These are phyloP conservation scores for Salvia rosmarinus DNA, from an alignment of 257 asterid genomes.

Conservation along the genomic window DNA sequence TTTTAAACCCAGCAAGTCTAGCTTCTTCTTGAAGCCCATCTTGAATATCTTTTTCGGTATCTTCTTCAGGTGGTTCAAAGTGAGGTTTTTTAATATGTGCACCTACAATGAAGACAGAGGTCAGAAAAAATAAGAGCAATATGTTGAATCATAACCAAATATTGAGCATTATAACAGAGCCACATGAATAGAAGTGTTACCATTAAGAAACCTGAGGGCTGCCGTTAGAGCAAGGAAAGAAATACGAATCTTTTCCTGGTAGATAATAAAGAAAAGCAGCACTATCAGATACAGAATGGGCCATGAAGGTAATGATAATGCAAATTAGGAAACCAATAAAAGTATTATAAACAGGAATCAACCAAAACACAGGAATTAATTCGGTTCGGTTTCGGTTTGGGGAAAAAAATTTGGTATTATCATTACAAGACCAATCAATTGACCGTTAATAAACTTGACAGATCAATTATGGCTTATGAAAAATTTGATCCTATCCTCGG, in stretches of 20 bases:
- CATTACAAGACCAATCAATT: constrained; percentile 2
- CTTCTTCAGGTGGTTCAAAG: constrained; percentile 39
- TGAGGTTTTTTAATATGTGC: constrained; percentile 39
- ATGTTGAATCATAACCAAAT: constrained; percentile 2
- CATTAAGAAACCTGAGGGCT: constrained; percentile 84
- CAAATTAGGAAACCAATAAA: neutral
- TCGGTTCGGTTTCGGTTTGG: too few relatives aligned
- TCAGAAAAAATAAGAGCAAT: constrained; percentile 17
- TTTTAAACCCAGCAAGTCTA: constrained; percentile 60
- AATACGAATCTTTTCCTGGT: constrained; percentile 79
- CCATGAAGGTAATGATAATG: neutral
- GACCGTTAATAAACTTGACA: neutral
- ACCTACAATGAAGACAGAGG: constrained; percentile 42
- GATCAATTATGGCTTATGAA: neutral
- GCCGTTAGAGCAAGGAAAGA: constrained; percentile 73
- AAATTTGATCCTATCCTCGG: too few relatives aligned
- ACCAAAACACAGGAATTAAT: too few relatives aligned
- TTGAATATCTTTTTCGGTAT: constrained; percentile 47
- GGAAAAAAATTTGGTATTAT: too few relatives aligned
- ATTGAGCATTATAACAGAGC: constrained; percentile 12
- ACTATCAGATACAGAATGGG: constrained; percentile 26
- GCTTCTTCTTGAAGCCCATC: constrained; percentile 80
- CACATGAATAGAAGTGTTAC: constrained; percentile 46
- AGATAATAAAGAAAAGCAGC: constrained; percentile 29
- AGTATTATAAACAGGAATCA: constrained; percentile 10